phyloP scores from a whole-genome alignment of 441 rosid species.

The Gossypium schwendimanii region DNA sequence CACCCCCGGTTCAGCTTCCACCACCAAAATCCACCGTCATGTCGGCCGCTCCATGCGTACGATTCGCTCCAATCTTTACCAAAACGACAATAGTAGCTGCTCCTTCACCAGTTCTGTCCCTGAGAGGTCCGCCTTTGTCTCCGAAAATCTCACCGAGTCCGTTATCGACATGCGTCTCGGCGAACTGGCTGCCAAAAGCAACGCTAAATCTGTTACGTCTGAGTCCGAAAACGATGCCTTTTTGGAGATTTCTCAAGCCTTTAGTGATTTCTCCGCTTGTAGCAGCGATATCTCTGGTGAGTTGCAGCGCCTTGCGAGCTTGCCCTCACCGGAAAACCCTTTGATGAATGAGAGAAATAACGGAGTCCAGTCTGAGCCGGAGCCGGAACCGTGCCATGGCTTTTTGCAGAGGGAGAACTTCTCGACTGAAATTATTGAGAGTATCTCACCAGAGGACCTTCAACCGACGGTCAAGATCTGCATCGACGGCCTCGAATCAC shows the following conservation, averaged over 20 bases:
- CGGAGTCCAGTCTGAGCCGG: constrained; percentile 25
- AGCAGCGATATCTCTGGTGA: constrained; percentile 95
- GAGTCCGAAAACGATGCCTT: constrained; percentile 36
- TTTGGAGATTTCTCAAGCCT: constrained; percentile 65
- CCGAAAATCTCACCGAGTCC: constrained; percentile 72
- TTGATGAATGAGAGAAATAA: constrained; percentile 4
- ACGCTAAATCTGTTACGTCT: constrained; percentile 34
- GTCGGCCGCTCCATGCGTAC: constrained; percentile 82
- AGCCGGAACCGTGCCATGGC: constrained; percentile 71
- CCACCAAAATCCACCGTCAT: constrained; percentile 45
- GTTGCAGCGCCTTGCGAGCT: constrained; percentile 62
- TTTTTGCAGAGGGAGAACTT: constrained; percentile 75
- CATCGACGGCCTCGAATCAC: constrained; percentile 60
- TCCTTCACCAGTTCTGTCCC: constrained; percentile 44
- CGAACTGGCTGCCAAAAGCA: constrained; percentile 49
- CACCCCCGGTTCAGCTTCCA: constrained; percentile 20
- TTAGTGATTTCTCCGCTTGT: constrained; percentile 73
- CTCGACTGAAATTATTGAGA: constrained; percentile 84
- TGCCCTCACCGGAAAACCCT: constrained; percentile 44
- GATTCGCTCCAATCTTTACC: constrained; percentile 57
- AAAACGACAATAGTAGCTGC: constrained; percentile 33
- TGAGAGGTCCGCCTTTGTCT: constrained; percentile 39
- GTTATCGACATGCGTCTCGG: constrained; percentile 83
- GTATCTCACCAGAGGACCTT: constrained; percentile 92
- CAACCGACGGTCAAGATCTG: constrained; percentile 87